Conservation (phyloP, 257 asterid species). For the Solanum infundibuliforme region DNA sequence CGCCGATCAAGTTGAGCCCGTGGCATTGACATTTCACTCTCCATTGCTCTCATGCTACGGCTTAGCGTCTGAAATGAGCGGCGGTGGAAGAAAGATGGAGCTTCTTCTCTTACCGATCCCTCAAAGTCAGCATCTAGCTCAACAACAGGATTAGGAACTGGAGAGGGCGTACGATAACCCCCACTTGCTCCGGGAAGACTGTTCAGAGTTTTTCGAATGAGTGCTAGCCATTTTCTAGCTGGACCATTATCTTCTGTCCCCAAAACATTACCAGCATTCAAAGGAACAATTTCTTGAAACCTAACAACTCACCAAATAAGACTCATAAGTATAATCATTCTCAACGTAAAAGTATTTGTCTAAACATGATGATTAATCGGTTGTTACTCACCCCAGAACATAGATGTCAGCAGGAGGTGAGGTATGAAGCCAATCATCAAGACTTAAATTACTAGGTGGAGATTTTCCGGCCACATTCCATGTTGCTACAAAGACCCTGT, state of each 20-base stretch:
- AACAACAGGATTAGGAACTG: slow-evolving; percentile 63
- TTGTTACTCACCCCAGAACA: slow-evolving; percentile 80
- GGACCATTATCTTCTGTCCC: slow-evolving; percentile 98
- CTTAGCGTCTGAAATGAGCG: slow-evolving; percentile 65
- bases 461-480: slow-evolving; percentile 99
- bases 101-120: slow-evolving; percentile 38
- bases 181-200: slow-evolving; percentile 60
- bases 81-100: slow-evolving; percentile 53
- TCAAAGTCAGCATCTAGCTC: slow-evolving; percentile 88
- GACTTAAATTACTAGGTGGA: slow-evolving; percentile 65
- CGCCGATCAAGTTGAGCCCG: slow-evolving; percentile 70
- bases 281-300: slow-evolving; percentile 98
- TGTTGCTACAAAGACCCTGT: slow-evolving; percentile 81
- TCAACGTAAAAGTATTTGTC: not conserved
- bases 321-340: not conserved
- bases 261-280: slow-evolving; percentile 94
- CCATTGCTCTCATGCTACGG: slow-evolving; percentile 73
- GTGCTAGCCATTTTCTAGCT: slow-evolving; percentile 81
- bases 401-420: slow-evolving; percentile 97
- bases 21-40: slow-evolving; percentile 35
- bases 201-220: slow-evolving; percentile 62
- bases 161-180: slow-evolving; percentile 60
- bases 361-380: not conserved
- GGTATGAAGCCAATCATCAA: slow-evolving; percentile 91
- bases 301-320: slow-evolving; percentile 48